These are phyloP conservation scores for Ophiostoma angusticollis DNA, from an alignment of 2,329 filamentous ascomycete species.

Conservation along the genomic window DNA sequence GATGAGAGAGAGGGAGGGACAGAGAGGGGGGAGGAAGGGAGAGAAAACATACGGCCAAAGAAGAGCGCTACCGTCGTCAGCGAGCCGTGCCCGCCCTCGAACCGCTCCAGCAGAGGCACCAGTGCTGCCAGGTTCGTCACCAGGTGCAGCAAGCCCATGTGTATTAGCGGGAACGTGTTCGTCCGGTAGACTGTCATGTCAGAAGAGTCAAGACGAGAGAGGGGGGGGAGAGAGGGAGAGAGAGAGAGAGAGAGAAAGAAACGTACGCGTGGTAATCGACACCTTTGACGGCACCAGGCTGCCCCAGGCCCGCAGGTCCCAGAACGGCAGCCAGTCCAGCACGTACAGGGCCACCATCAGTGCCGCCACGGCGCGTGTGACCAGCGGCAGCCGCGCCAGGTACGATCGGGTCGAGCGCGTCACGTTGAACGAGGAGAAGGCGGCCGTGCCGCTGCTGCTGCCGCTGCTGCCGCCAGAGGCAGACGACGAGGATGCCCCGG, in stretches of 20 bases:
- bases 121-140: conserved; percentile 68
- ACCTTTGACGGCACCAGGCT: conserved; percentile 67
- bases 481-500: background rate
- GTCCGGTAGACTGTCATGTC: conserved; percentile 63
- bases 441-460: no score
- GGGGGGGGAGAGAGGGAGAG: no score
- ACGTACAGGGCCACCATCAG: conserved; percentile 59
- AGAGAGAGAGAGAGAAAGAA: background rate
- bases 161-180: conserved; percentile 84
- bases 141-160: conserved; percentile 68
- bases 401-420: conserved; percentile 61
- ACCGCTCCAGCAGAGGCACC: conserved; percentile 80
- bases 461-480: conserved; percentile 18
- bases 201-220: background rate
- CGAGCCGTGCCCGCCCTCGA: conserved; percentile 86
- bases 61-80: conserved; percentile 79
- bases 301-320: conserved; percentile 65
- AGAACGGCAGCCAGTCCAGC: conserved; percentile 53
- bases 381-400: conserved; percentile 71
- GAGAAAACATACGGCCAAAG: conserved; percentile 63
- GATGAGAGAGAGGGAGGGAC: background rate
- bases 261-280: conserved; percentile 56
- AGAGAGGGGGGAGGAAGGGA: background rate
- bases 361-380: conserved; percentile 59
- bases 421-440: no score